Conservation (phyloP, 1,284 basidiomycete species). For the Irpex lacteus region DNA sequence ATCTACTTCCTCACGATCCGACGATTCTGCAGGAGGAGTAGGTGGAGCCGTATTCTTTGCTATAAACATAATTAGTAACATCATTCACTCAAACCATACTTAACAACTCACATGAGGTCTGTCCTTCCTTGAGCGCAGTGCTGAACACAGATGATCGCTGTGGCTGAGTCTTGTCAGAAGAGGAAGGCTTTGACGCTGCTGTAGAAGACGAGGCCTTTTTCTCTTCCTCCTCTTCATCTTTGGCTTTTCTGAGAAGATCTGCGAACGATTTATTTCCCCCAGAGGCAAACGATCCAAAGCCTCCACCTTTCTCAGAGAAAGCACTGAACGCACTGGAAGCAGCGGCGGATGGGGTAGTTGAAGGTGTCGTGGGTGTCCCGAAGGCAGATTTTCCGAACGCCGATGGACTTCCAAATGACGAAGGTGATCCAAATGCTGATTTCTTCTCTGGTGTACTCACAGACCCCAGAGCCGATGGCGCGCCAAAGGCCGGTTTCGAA, state of each 20-base stretch:
- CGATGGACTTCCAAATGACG: slow-evolving; percentile 32
- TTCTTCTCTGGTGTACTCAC: slow-evolving; percentile 22
- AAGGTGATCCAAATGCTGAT: slow-evolving; percentile 35
- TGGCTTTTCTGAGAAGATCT: slow-evolving; percentile 35
- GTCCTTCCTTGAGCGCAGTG: not conserved
- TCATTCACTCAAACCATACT: not conserved
- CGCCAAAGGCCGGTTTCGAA: slow-evolving; percentile 30
- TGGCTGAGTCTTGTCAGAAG: not conserved
- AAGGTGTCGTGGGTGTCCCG: slow-evolving; percentile 6
- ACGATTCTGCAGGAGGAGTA: slow-evolving; percentile 7
- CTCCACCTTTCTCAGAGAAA: slow-evolving; percentile 24
- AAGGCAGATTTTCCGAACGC: slow-evolving; percentile 26
- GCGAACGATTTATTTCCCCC: slow-evolving; percentile 33
- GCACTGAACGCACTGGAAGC: slow-evolving; percentile 44
- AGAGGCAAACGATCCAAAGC: slow-evolving; percentile 34
- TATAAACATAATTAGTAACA: not conserved
- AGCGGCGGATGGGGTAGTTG: slow-evolving; percentile 21
- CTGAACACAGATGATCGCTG: not conserved
- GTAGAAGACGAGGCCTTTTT: not conserved
- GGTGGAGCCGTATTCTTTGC: not conserved
- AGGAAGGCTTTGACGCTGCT: not conserved
- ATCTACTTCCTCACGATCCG: slow-evolving; percentile 20
- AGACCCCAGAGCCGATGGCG: slow-evolving; percentile 36
- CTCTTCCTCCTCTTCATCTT: slow-evolving; percentile 24
- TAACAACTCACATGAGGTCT: not conserved